Percentiles rank a stretch among this genome's conserved stretches.
phyloP scores from a whole-genome alignment of 352 stramenopile species.

The Pythium guiyangense region DNA sequence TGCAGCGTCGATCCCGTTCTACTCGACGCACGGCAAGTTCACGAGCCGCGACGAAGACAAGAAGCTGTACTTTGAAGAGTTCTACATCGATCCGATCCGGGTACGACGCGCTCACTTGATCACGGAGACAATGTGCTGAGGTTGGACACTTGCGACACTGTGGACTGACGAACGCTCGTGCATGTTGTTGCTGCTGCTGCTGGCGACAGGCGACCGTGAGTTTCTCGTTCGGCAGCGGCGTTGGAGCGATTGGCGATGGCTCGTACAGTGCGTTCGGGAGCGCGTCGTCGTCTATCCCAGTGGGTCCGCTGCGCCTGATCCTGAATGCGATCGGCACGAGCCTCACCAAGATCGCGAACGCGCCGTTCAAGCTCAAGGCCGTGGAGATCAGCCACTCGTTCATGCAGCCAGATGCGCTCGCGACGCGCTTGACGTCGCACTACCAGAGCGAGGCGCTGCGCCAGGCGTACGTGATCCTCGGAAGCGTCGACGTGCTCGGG shows the following conservation, averaged over 20 bases:
- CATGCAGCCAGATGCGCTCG: constrained; percentile 72
- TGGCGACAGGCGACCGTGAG: constrained; percentile 59
- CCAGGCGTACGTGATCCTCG: constrained; percentile 85
- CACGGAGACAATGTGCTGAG: too few species aligned
- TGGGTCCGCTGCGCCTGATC: constrained; percentile 77
- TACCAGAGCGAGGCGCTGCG: constrained; percentile 87
- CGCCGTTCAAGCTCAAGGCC: constrained; percentile 77
- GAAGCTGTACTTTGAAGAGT: constrained; percentile 90
- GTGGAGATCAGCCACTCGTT: constrained; percentile 82
- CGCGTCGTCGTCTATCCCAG: constrained; percentile 36
- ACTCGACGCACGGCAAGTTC: constrained; percentile 25
- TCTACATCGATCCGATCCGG: constrained; percentile 79
- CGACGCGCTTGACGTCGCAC: constrained; percentile 62
- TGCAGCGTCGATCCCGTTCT: constrained; percentile 10
- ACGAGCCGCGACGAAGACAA: constrained; percentile 62
- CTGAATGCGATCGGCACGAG: constrained; percentile 85
- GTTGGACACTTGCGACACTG: background rate
- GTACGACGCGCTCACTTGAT: constrained; percentile 18
- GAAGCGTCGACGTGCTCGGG: constrained; percentile 83
- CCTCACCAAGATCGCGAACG: constrained; percentile 86
- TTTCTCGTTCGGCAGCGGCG: constrained; percentile 76
- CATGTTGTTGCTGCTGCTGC: background rate
- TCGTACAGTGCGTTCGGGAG: constrained; percentile 18
- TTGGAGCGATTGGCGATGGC: constrained; percentile 56
- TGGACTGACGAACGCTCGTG: background rate